These are phyloP conservation scores for Hyphopichia pseudoburtonii DNA, from an alignment of 1,139 yeast species.

Conservation along the genomic window DNA sequence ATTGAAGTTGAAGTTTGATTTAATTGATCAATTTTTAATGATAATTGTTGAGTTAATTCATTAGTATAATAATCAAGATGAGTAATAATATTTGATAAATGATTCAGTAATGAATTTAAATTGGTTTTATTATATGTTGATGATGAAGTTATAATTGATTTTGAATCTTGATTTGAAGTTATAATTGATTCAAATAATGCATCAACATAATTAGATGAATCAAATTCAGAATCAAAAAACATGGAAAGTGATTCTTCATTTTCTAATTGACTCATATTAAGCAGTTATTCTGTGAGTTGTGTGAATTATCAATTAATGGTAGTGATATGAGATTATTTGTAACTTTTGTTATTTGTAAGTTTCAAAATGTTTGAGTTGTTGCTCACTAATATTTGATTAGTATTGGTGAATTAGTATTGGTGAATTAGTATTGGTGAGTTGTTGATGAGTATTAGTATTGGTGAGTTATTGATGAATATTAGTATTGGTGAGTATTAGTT, in stretches of 20 bases:
- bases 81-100: conserved; percentile 43
- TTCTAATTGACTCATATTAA: conserved; percentile 5
- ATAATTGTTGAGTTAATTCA: conserved; percentile 52
- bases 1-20: conserved; percentile 40
- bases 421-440: too few relatives aligned
- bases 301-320: too few relatives aligned
- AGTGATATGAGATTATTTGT: too few relatives aligned
- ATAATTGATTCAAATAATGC: conserved; percentile 33
- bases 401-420: background rate
- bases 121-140: conserved; percentile 21
- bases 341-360: too few relatives aligned
- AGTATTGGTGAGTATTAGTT: too few relatives aligned
- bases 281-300: too few relatives aligned
- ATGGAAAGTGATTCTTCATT: conserved; percentile 25
- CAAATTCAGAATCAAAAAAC: conserved; percentile 44
- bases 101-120: conserved; percentile 26
- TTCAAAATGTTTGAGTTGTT: too few relatives aligned
- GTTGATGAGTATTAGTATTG: too few relatives aligned
- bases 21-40: conserved; percentile 44
- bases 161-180: conserved; percentile 8
- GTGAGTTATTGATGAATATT: too few relatives aligned
- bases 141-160: conserved; percentile 3
- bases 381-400: background rate
- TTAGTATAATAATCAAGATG: conserved; percentile 64
- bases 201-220: conserved; percentile 37